Conservation (phyloP, 2,329 filamentous ascomycete species). For the Phyllosticta paracitricarpa region DNA sequence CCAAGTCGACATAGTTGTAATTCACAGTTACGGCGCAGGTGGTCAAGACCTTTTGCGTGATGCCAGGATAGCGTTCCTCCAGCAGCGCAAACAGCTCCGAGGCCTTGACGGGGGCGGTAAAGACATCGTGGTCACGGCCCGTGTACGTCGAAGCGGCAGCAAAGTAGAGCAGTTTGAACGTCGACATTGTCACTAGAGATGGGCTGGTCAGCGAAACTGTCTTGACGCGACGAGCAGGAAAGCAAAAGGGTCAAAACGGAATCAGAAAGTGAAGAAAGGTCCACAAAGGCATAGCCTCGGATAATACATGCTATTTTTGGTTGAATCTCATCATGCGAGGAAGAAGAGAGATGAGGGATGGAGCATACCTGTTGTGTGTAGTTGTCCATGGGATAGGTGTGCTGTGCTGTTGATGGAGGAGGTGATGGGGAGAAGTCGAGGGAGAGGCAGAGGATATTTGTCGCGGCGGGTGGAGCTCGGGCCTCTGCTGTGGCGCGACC, state of each 20-base stretch:
- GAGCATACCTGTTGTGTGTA: background rate
- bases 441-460: background rate
- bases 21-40: constrained; percentile 74
- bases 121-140: constrained; percentile 52
- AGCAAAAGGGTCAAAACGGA: background rate
- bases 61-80: constrained; percentile 60
- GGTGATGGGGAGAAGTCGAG: background rate
- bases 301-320: constrained; percentile 41
- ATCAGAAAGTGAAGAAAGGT: constrained; percentile 23
- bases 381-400: background rate
- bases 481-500: background rate
- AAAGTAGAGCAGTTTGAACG: constrained; percentile 73
- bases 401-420: background rate
- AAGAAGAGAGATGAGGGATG: background rate
- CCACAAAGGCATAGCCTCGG: constrained; percentile 27
- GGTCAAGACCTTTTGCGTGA: constrained; percentile 56
- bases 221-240: background rate
- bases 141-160: constrained; percentile 65
- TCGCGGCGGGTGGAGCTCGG: background rate
- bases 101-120: constrained; percentile 57
- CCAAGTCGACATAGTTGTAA: constrained; percentile 66
- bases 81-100: constrained; percentile 55
- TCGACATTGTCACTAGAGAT: background rate
- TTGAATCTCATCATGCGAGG: constrained; percentile 24
- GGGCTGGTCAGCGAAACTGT: background rate